Percentiles rank a stretch among this genome's conserved stretches.
These are phyloP conservation scores for Cutaneotrichosporon sp. DNA, from an alignment of 1,284 basidiomycete genomes.

Conservation along the genomic window DNA sequence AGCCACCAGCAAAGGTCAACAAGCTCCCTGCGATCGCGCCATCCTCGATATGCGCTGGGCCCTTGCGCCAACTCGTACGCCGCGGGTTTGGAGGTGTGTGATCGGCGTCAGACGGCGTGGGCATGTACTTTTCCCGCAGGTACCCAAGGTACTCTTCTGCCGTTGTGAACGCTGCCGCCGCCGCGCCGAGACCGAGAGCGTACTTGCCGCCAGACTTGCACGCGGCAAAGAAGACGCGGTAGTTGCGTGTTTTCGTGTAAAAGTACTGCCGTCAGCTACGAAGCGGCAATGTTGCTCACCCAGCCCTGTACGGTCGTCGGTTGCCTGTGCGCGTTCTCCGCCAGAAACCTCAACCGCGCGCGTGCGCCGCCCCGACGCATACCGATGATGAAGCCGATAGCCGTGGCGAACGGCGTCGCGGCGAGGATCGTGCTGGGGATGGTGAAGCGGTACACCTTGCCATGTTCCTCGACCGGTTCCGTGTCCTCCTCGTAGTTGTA, in stretches of 20 bases:
- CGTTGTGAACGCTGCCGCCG: conserved; percentile 32
- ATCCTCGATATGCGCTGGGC: conserved; percentile 35
- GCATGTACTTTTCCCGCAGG: conserved; percentile 25
- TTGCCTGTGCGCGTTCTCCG: conserved; percentile 47
- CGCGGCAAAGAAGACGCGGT: conserved; percentile 39
- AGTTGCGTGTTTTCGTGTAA: conserved; percentile 48
- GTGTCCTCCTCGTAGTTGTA: conserved; percentile 3
- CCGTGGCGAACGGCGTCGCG: conserved; percentile 32
- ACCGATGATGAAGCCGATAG: conserved; percentile 42
- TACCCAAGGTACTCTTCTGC: conserved; percentile 40
- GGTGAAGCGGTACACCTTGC: not conserved
- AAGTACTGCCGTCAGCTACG: conserved; percentile 38
- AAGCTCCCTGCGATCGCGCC: conserved; percentile 38
- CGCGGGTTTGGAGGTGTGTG: conserved; percentile 9
- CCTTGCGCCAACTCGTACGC: conserved; percentile 31
- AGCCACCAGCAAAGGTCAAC: conserved; percentile 30
- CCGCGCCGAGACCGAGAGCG: conserved; percentile 32
- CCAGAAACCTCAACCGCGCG: conserved; percentile 43
- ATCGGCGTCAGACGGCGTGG: conserved; percentile 5
- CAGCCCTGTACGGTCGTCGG: conserved; percentile 47
- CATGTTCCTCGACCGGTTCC: not conserved
- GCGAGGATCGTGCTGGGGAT: conserved; percentile 38
- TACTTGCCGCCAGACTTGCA: conserved; percentile 33
- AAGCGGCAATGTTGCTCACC: conserved; percentile 24
- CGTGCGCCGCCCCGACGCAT: conserved; percentile 36